phyloP scores from a whole-genome alignment of 23 red algal genomes.

The Agarophyton chilense region DNA sequence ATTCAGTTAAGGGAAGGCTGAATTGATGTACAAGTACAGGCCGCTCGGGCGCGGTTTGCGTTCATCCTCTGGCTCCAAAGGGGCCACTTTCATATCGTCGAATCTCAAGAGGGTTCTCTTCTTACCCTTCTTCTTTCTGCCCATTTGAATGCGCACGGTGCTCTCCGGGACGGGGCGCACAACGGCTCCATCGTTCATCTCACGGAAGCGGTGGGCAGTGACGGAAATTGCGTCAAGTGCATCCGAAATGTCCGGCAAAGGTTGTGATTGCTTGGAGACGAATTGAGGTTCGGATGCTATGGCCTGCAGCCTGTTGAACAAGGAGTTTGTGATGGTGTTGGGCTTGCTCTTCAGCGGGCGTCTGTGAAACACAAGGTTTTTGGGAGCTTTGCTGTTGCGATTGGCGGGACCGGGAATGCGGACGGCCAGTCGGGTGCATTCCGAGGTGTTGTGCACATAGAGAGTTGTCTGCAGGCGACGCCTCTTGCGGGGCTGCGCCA shows the following conservation, averaged over 20 bases:
- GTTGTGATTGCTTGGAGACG: not conserved
- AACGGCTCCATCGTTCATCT: slow-evolving; percentile 15
- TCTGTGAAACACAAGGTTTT: not conserved
- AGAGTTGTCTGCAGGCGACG: slow-evolving; percentile 4
- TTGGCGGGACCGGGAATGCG: slow-evolving; percentile 10
- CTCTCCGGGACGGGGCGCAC: slow-evolving; percentile 16
- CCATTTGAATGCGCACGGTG: slow-evolving; percentile 17
- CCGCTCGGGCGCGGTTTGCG: not conserved
- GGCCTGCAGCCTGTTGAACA: not conserved
- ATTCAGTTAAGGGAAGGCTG: slow-evolving; percentile 16
- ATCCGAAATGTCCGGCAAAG: not conserved
- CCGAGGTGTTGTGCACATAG: slow-evolving; percentile 42
- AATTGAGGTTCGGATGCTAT: not conserved
- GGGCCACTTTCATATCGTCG: slow-evolving; percentile 14
- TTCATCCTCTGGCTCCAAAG: slow-evolving; percentile 7
- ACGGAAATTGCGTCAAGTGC: not conserved
- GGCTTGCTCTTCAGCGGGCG: slow-evolving; percentile 7
- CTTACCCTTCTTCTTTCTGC: slow-evolving; percentile 34
- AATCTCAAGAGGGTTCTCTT: slow-evolving; percentile 14
- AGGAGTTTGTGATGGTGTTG: not conserved
- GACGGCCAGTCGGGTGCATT: not conserved
- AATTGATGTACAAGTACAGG: slow-evolving; percentile 19
- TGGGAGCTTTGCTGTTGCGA: not conserved
- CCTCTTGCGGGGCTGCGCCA: not conserved
- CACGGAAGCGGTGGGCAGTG: not conserved